Base-by-base conservation (phyloP, 805 yeast genomes). In the Wickerhamia fluorescens region DNA sequence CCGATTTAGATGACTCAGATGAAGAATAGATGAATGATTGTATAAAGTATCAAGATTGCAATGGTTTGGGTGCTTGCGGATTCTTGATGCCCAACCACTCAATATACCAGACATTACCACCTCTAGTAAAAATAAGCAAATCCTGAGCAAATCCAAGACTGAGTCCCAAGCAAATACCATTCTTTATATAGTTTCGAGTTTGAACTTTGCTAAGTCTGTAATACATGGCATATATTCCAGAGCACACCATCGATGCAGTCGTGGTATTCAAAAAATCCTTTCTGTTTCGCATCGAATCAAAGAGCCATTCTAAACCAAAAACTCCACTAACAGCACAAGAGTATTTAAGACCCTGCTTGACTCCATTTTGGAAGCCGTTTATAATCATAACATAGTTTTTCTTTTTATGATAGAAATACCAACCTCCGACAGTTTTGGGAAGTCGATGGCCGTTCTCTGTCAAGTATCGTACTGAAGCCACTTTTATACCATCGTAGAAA, bases 381-480 rank as follows among this genome's bases (percentile, higher is more conserved):
- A 70, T 62, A 20, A 80, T 52, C 54, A 84, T 73, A 17, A 79
- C 81, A 51, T 82, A 81, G 53, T 82, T 80, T 58, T 83, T 85
- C 37, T 85, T 68, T 54, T 81, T 84, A 54, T 85, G 92, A 53
- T 85, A 85, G 49, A 78, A 80, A 47, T 80, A 85, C 95, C 95
- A 85, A 0, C 89, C 92, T 13, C 85, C 87, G 30, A 74, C 78
- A 0, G 79, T 74, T 14, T 53, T 65, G 6, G 95, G 95, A 33
- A 86, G 56, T 29, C 95, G 51, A 47, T 85, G 95, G 9, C 92
- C 80, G 45, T 85, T 85, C 41, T 82, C 84, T 2, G 88, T 86
- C 26, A 85, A 59, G 42, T 71, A 85, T 24, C 74, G 65, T 24
- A 76, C 53, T 1, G 81, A 71, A 1, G 83, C 60, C 2, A 49